Evolutionary conservation across 805 yeast species (phyloP), one percentile per base, ranked within the genome.

Genomic region (Candida adriatica): DNA sequence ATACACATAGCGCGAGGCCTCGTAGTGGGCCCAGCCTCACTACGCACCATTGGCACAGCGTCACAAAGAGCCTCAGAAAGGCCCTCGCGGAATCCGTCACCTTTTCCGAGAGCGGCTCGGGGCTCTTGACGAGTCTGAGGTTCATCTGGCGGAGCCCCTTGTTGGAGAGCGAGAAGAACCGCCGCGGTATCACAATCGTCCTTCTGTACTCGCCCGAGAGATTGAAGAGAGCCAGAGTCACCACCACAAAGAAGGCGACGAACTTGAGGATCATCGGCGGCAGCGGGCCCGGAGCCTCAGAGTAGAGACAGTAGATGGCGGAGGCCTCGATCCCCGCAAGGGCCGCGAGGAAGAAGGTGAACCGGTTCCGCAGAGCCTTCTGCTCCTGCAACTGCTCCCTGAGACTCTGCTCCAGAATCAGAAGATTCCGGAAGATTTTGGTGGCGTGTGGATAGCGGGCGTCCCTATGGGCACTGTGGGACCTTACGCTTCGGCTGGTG

Each of bases 141-240:
- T 92, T 88, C 43, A 88, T 64, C 46, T 85, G 90, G 30, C 96
- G 61, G 16, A 90, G 61, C 0, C 96, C 96, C 52, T 85, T 86
- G 56, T 92, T 92, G 6, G 96, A 76, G n/a, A 80, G 73, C 1
- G 76, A 62, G 34, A 92, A 61, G 51, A 87, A 90, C 49, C 74
- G 69, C 39, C 94, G 70, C 2, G 96, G 95, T 25, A 77, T 62
- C 11, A 83, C 79, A 33, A 90, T 83, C 1, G 95, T 85, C 39
- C 92, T 73, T 36, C 73, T 73, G 56, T 90, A 92, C 58, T 87
- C 92, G 1, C 98, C 98, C 16, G 94, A 79, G 21, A 90, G 57
- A 48, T 82, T 87, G 57, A 85, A 90, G 26, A 90, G 62, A 16
- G 75, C 67, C 34, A 87, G 58, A 0, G 95, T 82, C 13, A 88